Evolutionary conservation across 805 yeast species (phyloP).

Genomic region (Kregervanrija delftensis): DNA sequence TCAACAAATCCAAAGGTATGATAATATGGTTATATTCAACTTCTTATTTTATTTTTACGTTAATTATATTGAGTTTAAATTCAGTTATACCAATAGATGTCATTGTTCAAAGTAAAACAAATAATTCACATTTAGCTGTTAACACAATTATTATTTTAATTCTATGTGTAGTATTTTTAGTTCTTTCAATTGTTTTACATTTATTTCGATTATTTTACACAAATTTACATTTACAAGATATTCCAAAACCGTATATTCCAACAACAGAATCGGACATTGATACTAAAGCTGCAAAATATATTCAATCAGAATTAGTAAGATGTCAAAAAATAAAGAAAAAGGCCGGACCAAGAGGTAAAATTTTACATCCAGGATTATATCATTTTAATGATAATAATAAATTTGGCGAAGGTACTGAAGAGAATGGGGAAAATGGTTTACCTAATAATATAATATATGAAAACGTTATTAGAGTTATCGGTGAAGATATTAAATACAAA

Average conservation of each 20-base stretch:
- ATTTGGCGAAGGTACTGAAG: neutral
- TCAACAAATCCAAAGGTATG: no score
- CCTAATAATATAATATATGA: slow-evolving; percentile 36
- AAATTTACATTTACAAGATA: slow-evolving; percentile 57
- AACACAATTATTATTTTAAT: slow-evolving; percentile 76
- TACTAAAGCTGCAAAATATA: slow-evolving; percentile 32
- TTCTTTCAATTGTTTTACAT: slow-evolving; percentile 44
- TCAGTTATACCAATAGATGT: slow-evolving; percentile 78
- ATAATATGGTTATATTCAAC: slow-evolving; percentile 37
- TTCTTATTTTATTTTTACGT: slow-evolving; percentile 34
- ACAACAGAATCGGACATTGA: slow-evolving; percentile 55
- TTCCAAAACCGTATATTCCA: slow-evolving; percentile 76
- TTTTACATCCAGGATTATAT: slow-evolving; percentile 46
- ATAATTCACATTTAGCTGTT: slow-evolving; percentile 52
- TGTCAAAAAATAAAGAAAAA: slow-evolving; percentile 34
- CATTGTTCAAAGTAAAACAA: slow-evolving; percentile 47
- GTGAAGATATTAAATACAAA: slow-evolving; percentile 49
- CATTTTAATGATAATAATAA: slow-evolving; percentile 9
- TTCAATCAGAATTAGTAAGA: slow-evolving; percentile 34
- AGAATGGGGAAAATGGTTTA: slow-evolving; percentile 4
- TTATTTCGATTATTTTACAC: slow-evolving; percentile 53
- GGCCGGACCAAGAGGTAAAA: slow-evolving; percentile 36
- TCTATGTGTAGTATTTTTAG: slow-evolving; percentile 55
- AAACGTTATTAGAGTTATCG: slow-evolving; percentile 52
- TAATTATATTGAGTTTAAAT: slow-evolving; percentile 48